Evolutionary conservation across 2,329 filamentous ascomycete genomes (phyloP).

Genomic region (Penicillium sp.): DNA sequence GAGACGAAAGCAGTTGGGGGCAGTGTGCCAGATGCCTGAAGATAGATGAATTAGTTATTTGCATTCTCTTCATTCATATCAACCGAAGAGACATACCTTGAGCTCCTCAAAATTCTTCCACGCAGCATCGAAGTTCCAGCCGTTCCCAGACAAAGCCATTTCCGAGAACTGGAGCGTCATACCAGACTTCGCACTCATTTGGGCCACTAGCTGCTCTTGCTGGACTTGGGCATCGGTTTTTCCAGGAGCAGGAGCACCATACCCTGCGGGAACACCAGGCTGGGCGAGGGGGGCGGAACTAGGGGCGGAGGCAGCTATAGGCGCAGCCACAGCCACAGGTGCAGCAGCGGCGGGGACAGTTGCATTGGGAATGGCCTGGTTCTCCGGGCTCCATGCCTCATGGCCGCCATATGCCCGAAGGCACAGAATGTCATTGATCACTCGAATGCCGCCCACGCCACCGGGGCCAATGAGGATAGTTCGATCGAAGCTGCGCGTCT

Average conservation of each 20-base stretch:
- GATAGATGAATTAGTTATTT: conserved; percentile 21
- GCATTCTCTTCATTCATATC: neutral
- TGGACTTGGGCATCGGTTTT: conserved; percentile 56
- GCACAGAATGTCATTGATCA: conserved; percentile 77
- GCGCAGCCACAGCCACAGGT: conserved; percentile 25
- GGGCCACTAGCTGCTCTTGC: conserved; percentile 67
- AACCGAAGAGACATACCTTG: conserved; percentile 56
- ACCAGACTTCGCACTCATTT: conserved; percentile 74
- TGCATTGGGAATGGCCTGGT: conserved; percentile 33
- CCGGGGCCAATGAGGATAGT: conserved; percentile 79
- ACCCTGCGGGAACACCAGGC: conserved; percentile 38
- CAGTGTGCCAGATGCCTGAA: conserved; percentile 43
- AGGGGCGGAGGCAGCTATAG: conserved; percentile 13
- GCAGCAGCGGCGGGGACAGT: conserved; percentile 14
- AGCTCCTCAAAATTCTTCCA: conserved; percentile 73
- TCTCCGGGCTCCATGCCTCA: conserved; percentile 53
- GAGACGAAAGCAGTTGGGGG: conserved; percentile 53
- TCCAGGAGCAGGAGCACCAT: conserved; percentile 45
- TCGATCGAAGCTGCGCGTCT: conserved; percentile 75
- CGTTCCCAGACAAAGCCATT: conserved; percentile 76
- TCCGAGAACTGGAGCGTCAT: conserved; percentile 79
- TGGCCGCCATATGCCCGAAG: conserved; percentile 67
- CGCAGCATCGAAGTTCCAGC: conserved; percentile 78
- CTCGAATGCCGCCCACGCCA: conserved; percentile 66
- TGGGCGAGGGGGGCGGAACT: conserved; percentile 26